phyloP scores from a whole-genome alignment of 1,139 yeast genomes.

The Hemisphaericaspora xylanilytica region DNA sequence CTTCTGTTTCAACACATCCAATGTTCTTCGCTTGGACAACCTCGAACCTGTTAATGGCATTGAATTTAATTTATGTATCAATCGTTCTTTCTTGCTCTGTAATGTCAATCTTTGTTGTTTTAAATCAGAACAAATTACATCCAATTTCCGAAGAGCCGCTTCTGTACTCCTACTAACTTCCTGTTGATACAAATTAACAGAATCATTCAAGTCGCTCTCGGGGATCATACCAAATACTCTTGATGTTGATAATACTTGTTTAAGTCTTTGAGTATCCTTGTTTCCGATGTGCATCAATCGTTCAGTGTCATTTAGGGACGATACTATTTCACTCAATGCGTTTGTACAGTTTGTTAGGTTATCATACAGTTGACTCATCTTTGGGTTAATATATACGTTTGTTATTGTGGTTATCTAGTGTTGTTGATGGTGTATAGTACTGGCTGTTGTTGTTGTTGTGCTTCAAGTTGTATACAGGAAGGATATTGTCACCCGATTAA shows the following conservation, averaged over 20 bases:
- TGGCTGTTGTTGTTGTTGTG: not conserved
- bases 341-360: constrained; percentile 23
- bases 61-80: constrained; percentile 30
- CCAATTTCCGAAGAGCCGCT: not conserved
- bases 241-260: constrained; percentile 32
- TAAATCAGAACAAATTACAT: not conserved
- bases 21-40: constrained; percentile 25
- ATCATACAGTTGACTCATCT: constrained; percentile 4
- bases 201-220: constrained; percentile 39
- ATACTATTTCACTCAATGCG: constrained; percentile 32
- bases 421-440: too few relatives aligned
- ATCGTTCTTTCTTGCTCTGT: constrained; percentile 23
- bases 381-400: too few relatives aligned
- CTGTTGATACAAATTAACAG: constrained; percentile 12
- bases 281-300: constrained; percentile 31
- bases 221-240: constrained; percentile 45
- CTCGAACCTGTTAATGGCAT: constrained; percentile 14
- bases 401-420: constrained; percentile 4
- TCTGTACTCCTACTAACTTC: not conserved
- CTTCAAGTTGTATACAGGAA: too few relatives aligned
- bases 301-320: constrained; percentile 30
- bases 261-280: constrained; percentile 33
- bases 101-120: constrained; percentile 11
- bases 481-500: too few relatives aligned
- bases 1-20: constrained; percentile 35